Percentiles rank a stretch among this genome's conserved stretches.
Evolutionary conservation across 1,284 basidiomycete species (phyloP).

Genomic region (Moniliophthora roreri): DNA sequence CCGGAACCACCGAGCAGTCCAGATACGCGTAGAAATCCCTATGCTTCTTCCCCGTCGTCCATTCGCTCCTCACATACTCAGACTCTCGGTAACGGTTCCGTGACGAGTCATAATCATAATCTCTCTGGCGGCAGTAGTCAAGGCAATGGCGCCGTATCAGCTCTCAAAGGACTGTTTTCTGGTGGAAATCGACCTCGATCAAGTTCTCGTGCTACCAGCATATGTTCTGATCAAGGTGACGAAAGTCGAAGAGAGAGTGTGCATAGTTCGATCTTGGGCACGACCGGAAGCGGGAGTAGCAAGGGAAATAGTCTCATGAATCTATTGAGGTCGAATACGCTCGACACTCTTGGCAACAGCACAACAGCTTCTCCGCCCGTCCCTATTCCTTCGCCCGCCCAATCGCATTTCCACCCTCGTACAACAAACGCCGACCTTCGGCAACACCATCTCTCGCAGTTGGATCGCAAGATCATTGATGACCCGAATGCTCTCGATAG

Average conservation of each 20-base stretch:
- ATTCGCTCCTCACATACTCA: slow-evolving; percentile 39
- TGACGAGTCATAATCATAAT: slow-evolving; percentile 23
- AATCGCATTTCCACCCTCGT: neutral
- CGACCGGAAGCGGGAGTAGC: neutral
- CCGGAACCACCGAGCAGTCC: slow-evolving; percentile 16
- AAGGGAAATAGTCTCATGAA: slow-evolving; percentile 51
- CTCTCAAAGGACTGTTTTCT: slow-evolving; percentile 59
- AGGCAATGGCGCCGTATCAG: slow-evolving; percentile 35
- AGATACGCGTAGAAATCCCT: slow-evolving; percentile 7
- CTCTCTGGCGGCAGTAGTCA: no score
- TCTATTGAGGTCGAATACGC: slow-evolving; percentile 45
- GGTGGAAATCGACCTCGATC: slow-evolving; percentile 50
- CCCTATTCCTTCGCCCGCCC: neutral
- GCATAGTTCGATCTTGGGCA: slow-evolving; percentile 36
- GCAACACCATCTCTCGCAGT: slow-evolving; percentile 25
- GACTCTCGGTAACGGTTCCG: slow-evolving; percentile 26
- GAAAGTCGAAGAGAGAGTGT: slow-evolving; percentile 36
- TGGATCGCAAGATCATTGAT: slow-evolving; percentile 55
- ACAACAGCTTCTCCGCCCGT: neutral
- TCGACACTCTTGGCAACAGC: slow-evolving; percentile 11
- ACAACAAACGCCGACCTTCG: slow-evolving; percentile 6
- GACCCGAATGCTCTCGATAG: slow-evolving; percentile 34
- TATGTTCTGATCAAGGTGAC: slow-evolving; percentile 34
- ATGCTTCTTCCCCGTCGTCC: slow-evolving; percentile 13
- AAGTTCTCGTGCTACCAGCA: slow-evolving; percentile 48